Conservation (phyloP, 2,329 filamentous ascomycete genomes). For the Juglanconis juglandina region DNA sequence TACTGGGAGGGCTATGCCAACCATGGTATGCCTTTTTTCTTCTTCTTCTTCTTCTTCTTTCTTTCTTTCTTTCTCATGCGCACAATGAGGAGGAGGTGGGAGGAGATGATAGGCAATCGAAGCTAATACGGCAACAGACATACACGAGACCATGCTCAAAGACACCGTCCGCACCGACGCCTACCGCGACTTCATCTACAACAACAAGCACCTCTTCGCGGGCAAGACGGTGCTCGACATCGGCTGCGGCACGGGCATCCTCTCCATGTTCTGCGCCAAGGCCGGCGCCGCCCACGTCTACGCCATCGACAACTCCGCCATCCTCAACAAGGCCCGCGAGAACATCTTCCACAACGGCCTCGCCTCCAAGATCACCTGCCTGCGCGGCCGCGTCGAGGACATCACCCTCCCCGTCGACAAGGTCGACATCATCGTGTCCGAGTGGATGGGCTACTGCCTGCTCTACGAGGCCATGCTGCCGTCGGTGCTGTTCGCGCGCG, state of each 20-base stretch:
- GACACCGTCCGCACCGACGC: conserved; percentile 83
- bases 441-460: conserved; percentile 97
- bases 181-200: conserved; percentile 93
- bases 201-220: conserved; percentile 83
- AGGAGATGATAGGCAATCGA: no score
- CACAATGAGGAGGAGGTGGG: neutral
- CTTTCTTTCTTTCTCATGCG: neutral
- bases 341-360: conserved; percentile 82
- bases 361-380: conserved; percentile 68
- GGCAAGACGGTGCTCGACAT: conserved; percentile 90
- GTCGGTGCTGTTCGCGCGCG: conserved; percentile 82
- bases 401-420: conserved; percentile 71
- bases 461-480: conserved; percentile 96
- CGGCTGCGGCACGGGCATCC: conserved; percentile 80
- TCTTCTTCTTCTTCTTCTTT: no score
- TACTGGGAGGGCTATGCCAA: conserved; percentile 62
- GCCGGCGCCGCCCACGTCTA: conserved; percentile 84
- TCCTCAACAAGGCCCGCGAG: conserved; percentile 80
- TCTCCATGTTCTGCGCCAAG: conserved; percentile 91
- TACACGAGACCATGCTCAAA: conserved; percentile 95
- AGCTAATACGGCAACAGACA: conserved; percentile 51
- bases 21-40: conserved; percentile 44
- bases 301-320: conserved; percentile 88
- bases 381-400: conserved; percentile 86
- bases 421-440: conserved; percentile 92